Evolutionary conservation across 805 yeast genomes (phyloP).

Genomic region (Saccharomycopsis sp.): DNA sequence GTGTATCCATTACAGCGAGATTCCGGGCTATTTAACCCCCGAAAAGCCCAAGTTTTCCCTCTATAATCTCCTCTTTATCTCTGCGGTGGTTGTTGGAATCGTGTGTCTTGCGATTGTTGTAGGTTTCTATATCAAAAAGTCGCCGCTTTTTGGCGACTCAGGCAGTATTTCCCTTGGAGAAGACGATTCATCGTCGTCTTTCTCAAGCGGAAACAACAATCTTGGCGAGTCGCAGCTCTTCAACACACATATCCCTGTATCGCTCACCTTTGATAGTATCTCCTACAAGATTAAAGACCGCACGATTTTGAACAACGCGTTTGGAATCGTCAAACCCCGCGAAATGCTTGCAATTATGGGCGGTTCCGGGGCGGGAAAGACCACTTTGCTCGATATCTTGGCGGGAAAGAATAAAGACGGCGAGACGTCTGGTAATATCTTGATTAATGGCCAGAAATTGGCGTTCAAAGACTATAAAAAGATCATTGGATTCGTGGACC

Average conservation of each 20-base stretch:
- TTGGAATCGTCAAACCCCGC: constrained; percentile 79
- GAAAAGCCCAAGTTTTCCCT: constrained; percentile 36
- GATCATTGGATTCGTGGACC: constrained; percentile 91
- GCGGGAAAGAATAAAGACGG: constrained; percentile 89
- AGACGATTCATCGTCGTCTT: constrained; percentile 5
- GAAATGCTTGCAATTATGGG: constrained; percentile 96
- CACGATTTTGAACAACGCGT: constrained; percentile 52
- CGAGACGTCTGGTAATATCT: constrained; percentile 53
- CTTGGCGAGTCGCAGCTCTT: constrained; percentile 27
- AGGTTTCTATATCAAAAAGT: constrained; percentile 45
- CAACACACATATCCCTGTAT: constrained; percentile 56
- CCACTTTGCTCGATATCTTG: constrained; percentile 84
- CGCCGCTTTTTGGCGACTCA: constrained; percentile 48
- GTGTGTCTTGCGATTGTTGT: constrained; percentile 35
- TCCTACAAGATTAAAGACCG: constrained; percentile 50
- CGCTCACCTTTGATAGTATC: constrained; percentile 69
- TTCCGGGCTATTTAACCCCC: constrained; percentile 84
- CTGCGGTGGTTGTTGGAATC: constrained; percentile 35
- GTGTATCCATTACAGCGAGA: constrained; percentile 85
- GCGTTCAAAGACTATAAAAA: constrained; percentile 44
- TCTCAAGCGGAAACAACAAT: background rate
- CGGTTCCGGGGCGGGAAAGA: constrained; percentile 98
- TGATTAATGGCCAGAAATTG: constrained; percentile 62
- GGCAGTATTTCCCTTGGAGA: constrained; percentile 23
- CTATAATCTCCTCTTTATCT: constrained; percentile 41